Conservation (phyloP, 495 filamentous ascomycete genomes). For the Bathelium albidoporum region DNA sequence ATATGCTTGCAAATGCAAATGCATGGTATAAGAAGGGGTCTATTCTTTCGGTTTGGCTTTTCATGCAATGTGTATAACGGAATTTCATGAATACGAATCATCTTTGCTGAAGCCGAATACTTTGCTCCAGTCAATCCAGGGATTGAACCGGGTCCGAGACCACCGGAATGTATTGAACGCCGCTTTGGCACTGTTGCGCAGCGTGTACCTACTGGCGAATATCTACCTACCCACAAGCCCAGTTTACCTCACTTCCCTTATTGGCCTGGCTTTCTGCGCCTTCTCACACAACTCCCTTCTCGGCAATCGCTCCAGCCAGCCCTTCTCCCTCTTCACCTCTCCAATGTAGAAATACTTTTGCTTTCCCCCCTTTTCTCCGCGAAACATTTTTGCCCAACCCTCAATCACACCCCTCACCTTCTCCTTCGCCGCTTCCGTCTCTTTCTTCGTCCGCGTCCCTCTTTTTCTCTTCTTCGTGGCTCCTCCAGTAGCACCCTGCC, state of each 20-base stretch:
- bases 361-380: conserved; percentile 37
- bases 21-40: not conserved
- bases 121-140: no score
- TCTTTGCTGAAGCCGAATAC: not conserved
- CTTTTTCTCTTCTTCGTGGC: conserved; percentile 36
- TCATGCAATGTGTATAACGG: not conserved
- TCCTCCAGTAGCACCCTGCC: conserved; percentile 38
- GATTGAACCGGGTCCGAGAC: not conserved
- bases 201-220: no score
- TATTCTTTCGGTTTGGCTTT: not conserved
- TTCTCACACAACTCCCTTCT: conserved; percentile 27
- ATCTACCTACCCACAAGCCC: not conserved
- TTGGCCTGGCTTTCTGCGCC: conserved; percentile 31
- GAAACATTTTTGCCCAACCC: conserved; percentile 69
- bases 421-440: conserved; percentile 40
- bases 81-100: not conserved
- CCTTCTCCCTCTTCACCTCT: conserved; percentile 28
- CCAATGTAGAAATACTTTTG: conserved; percentile 33
- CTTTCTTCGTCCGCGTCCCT: conserved; percentile 37
- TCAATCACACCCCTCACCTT: conserved; percentile 47
- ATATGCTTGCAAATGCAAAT: not conserved
- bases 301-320: conserved; percentile 28
- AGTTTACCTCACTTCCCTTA: conserved; percentile 11
- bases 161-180: no score
- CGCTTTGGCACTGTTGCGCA: no score